Percentiles rank a stretch among this genome's conserved stretches.
Evolutionary conservation across 257 asterid species (phyloP).

Genomic region (Scutellaria baicalensis): DNA sequence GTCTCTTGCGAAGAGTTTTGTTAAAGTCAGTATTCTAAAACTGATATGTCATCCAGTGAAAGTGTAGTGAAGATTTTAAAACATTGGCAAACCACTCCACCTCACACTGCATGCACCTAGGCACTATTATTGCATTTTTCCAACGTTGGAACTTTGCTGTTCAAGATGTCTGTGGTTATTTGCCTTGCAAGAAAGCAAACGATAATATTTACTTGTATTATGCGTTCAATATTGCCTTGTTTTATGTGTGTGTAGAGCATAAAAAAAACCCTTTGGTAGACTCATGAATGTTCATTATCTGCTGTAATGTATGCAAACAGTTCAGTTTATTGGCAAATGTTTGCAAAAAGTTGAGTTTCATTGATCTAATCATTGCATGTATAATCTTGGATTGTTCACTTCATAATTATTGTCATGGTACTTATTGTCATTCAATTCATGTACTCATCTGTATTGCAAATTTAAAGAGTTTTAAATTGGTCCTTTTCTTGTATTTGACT

Average conservation of each 20-base stretch:
- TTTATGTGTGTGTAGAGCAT: neutral
- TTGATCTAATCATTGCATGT: neutral
- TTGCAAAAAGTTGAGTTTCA: neutral
- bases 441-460: neutral
- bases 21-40: neutral
- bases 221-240: neutral
- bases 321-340: neutral
- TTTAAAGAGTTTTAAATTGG: neutral
- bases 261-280: neutral
- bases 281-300: neutral
- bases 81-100: neutral
- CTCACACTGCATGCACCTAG: neutral
- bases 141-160: neutral
- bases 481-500: neutral
- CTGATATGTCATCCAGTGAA: neutral
- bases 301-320: neutral
- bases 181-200: neutral
- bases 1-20: neutral
- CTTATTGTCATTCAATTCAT: neutral
- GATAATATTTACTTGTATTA: neutral
- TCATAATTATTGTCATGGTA: neutral
- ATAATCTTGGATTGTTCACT: constrained; percentile 1
- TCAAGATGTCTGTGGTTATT: neutral
- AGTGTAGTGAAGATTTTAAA: neutral
- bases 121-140: neutral